phyloP scores from a whole-genome alignment of 1,139 yeast genomes.

The Candida tunisiensis region DNA sequence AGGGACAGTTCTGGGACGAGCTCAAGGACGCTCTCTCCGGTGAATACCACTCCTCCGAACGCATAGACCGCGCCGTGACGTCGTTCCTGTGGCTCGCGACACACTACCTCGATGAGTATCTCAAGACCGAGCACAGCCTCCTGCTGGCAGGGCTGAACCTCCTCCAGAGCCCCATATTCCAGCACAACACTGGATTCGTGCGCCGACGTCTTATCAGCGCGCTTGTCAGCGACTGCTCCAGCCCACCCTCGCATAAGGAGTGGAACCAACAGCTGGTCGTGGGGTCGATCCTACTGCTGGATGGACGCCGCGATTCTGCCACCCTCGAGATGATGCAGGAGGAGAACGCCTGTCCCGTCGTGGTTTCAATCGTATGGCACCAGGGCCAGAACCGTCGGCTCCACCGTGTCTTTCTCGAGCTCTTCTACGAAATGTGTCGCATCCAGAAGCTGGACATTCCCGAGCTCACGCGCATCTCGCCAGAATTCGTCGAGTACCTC shows the following conservation, averaged over 20 bases:
- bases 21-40: constrained; percentile 11
- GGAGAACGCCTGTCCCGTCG: constrained; percentile 30
- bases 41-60: constrained; percentile 11
- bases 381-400: constrained; percentile 11
- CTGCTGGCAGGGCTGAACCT: constrained; percentile 14
- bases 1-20: constrained; percentile 18
- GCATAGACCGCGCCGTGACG: constrained; percentile 10
- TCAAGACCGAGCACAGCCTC: constrained; percentile 15
- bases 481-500: constrained; percentile 36
- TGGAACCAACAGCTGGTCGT: constrained; percentile 18
- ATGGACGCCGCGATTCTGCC: constrained; percentile 26
- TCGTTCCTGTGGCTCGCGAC: constrained; percentile 15
- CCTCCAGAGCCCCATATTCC: constrained; percentile 14
- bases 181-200: constrained; percentile 14
- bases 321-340: constrained; percentile 31
- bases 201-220: constrained; percentile 16
- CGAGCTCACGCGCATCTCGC: constrained; percentile 32
- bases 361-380: constrained; percentile 24
- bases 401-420: constrained; percentile 29
- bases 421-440: constrained; percentile 36
- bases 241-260: constrained; percentile 4
- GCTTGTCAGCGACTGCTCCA: constrained; percentile 9
- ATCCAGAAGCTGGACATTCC: constrained; percentile 26
- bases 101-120: constrained; percentile 14
- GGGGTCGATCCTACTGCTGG: constrained; percentile 33